Conservation (phyloP, 306 rosid genomes). For the Cucurbita moschata region DNA sequence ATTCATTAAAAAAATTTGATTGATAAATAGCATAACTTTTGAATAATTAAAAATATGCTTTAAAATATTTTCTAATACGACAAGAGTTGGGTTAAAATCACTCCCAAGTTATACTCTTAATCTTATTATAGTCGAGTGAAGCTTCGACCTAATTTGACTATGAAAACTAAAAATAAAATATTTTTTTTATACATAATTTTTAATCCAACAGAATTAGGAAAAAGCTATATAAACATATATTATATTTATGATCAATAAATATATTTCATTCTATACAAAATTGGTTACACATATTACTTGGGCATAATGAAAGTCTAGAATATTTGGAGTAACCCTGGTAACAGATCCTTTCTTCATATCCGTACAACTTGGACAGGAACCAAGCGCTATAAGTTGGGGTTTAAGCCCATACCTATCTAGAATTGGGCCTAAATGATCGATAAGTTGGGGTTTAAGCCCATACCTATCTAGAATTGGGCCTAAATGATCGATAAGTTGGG, state of each 20-base stretch:
- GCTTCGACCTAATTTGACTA: neutral
- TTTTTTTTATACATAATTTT: neutral
- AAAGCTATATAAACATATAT: neutral
- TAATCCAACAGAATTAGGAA: neutral
- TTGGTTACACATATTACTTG: neutral
- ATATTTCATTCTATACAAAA: neutral
- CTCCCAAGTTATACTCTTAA: no score
- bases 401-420: neutral
- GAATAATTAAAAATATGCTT: no score
- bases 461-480: no score
- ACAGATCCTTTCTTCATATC: neutral
- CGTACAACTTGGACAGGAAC: neutral
- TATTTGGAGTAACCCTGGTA: neutral
- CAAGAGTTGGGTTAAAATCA: no score
- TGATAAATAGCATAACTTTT: no score
- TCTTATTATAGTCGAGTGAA: no score
- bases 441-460: no score
- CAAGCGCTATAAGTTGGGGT: neutral
- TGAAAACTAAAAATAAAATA: neutral
- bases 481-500: no score
- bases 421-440: neutral
- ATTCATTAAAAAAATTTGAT: no score
- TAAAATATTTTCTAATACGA: no score
- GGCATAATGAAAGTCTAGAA: neutral
- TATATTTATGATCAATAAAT: neutral